Base-by-base conservation (phyloP, 805 yeast genomes). In the Pichia gijzeniarum region DNA sequence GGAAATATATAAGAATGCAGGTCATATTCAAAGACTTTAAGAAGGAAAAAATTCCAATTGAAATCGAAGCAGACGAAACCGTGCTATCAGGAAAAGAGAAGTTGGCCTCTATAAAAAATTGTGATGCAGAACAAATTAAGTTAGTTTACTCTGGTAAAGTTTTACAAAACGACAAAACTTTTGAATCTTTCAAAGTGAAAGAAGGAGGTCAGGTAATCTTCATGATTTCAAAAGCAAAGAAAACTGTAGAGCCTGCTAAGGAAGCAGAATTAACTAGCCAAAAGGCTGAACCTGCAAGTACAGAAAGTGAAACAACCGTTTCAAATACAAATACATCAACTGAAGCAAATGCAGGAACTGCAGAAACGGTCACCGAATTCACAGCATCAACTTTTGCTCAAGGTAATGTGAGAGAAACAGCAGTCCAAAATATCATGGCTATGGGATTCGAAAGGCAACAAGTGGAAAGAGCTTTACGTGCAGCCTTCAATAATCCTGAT, bases 401-500 rank as follows among this genome's bases (percentile, higher is more conserved):
- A 28, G 97, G 97, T 12, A 63, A 75, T 34, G 82, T 82, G 49
- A 77, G 96, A 55, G 88, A 85, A 56, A 77, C 81, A 27, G 86
- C 95, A 30, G 77, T 91, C 47, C 74, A 72, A 48, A 83, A 83
- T 60, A 89, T 93, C 63, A 77, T 89, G 80, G 97, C 87, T 54
- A 89, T 93, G 97, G 99, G 99, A 8, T 93, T 89, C 61, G 87
- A 84, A 42, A 80, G 95, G 56, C 75, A 79, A 16, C 86, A 87
- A 61, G 96, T 88, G 21, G 95, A 87, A 66, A 77, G 80, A 38
- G 99, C 99, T 0, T 70, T 93, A 62, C 80, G 95, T 56, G 95
- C 96, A 14, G 98, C 99, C 1, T 93, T 80, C 70, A 91, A 91
- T 68, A 90, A 93, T 66, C 98, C 99, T 18, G 98, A 91, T 62